These are phyloP conservation scores for Solanum pinnatisectum DNA, from an alignment of 257 asterid species.

Conservation along the genomic window DNA sequence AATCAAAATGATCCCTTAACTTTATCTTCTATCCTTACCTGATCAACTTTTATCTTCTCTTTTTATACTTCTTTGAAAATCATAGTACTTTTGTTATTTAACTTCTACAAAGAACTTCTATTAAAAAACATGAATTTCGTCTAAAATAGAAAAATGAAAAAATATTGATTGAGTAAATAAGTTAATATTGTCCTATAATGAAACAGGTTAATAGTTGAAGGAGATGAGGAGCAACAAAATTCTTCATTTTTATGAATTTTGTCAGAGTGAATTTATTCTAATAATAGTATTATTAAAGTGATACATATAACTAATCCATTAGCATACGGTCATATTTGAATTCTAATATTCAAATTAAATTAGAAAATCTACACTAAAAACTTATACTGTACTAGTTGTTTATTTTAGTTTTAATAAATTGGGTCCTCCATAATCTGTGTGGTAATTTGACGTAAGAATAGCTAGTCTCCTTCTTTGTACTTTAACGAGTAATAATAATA, in stretches of 20 bases:
- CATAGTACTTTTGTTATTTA: no score
- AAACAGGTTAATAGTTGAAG: neutral
- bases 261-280: neutral
- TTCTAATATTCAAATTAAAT: neutral
- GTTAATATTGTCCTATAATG: neutral
- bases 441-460: neutral
- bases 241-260: neutral
- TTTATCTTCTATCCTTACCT: no score
- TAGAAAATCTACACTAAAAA: neutral
- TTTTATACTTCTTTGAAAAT: neutral
- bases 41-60: neutral
- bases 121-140: no score
- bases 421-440: neutral
- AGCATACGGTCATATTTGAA: neutral
- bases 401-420: neutral
- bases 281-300: no score
- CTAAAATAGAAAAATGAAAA: no score
- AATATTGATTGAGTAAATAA: neutral
- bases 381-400: neutral
- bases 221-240: neutral
- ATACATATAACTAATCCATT: neutral
- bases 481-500: no score
- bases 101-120: neutral
- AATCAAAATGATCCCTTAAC: no score
- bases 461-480: neutral